Conservation (phyloP, 352 stramenopile genomes). For the Globisporangium abappressorium region DNA sequence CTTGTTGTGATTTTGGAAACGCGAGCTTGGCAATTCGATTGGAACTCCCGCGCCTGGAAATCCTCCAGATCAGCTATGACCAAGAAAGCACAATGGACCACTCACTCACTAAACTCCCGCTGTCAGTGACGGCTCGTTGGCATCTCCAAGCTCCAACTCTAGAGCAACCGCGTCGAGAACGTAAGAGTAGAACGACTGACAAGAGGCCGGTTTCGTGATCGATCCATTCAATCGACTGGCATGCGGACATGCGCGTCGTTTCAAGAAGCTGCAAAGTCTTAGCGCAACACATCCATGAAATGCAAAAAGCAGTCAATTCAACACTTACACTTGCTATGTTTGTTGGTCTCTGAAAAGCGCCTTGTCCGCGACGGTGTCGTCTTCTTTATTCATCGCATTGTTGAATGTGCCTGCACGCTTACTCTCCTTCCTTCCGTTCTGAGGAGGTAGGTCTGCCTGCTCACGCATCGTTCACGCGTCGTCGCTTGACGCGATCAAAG, state of each 20-base stretch:
- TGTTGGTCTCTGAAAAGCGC: no score
- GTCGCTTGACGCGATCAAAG: slow-evolving; percentile 79
- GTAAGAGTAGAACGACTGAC: slow-evolving; percentile 26
- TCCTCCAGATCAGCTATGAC: slow-evolving; percentile 10
- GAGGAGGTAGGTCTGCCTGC: no score
- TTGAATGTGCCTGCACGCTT: background rate
- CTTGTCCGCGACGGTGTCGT: no score
- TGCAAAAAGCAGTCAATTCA: no score
- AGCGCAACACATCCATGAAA: no score
- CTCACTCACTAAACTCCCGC: slow-evolving; percentile 9
- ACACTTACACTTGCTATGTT: no score
- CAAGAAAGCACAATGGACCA: slow-evolving; percentile 15
- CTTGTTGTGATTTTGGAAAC: slow-evolving; percentile 9
- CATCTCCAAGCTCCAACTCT: slow-evolving; percentile 20
- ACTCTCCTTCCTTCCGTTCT: slow-evolving; percentile 17
- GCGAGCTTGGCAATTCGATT: slow-evolving; percentile 16
- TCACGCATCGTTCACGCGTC: slow-evolving; percentile 35
- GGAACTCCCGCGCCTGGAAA: slow-evolving; percentile 15
- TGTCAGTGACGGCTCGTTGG: slow-evolving; percentile 33
- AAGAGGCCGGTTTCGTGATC: slow-evolving; percentile 22
- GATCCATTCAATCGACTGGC: slow-evolving; percentile 3
- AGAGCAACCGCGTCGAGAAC: slow-evolving; percentile 17
- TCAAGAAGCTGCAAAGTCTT: background rate
- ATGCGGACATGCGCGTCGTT: slow-evolving; percentile 6
- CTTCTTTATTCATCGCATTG: no score